These are phyloP conservation scores for Spathaspora sp. DNA, from an alignment of 805 yeast genomes.

Conservation along the genomic window DNA sequence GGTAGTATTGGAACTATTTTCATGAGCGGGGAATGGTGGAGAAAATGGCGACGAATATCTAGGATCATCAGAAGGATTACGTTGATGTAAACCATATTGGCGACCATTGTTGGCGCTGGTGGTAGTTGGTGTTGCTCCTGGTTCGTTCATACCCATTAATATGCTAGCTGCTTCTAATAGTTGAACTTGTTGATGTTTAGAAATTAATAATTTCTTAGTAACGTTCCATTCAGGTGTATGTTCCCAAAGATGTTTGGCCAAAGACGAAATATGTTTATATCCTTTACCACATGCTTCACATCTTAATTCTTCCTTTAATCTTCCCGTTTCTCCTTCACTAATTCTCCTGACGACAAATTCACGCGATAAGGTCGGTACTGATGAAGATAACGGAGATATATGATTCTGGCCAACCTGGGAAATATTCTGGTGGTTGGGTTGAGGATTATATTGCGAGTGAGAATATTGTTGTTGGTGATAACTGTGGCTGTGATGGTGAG, in stretches of 20 bases:
- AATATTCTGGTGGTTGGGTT: slow-evolving; percentile 6
- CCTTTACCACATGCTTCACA: slow-evolving; percentile 94
- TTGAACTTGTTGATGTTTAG: slow-evolving; percentile 89
- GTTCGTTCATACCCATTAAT: slow-evolving; percentile 68
- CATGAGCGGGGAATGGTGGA: slow-evolving; percentile 9
- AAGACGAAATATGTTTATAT: slow-evolving; percentile 81
- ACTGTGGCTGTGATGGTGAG: slow-evolving; percentile 6
- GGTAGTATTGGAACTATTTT: slow-evolving; percentile 8
- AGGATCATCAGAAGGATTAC: not conserved
- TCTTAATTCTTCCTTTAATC: slow-evolving; percentile 77
- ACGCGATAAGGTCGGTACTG: slow-evolving; percentile 48
- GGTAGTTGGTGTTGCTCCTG: slow-evolving; percentile 1
- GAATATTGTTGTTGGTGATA: not conserved
- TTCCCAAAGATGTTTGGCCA: slow-evolving; percentile 89
- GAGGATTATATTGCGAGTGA: slow-evolving; percentile 14
- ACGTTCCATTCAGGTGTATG: slow-evolving; percentile 94
- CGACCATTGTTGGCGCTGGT: not conserved
- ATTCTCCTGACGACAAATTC: slow-evolving; percentile 80
- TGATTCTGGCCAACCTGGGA: not conserved
- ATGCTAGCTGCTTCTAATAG: slow-evolving; percentile 75
- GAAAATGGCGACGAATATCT: slow-evolving; percentile 10
- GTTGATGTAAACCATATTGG: not conserved
- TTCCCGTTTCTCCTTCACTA: slow-evolving; percentile 82
- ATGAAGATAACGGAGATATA: slow-evolving; percentile 14
- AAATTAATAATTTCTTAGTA: slow-evolving; percentile 73